Percentiles rank a stretch among this genome's conserved stretches.
These are phyloP conservation scores for Solanum medicagineum DNA, from an alignment of 257 asterid genomes.

Conservation along the genomic window DNA sequence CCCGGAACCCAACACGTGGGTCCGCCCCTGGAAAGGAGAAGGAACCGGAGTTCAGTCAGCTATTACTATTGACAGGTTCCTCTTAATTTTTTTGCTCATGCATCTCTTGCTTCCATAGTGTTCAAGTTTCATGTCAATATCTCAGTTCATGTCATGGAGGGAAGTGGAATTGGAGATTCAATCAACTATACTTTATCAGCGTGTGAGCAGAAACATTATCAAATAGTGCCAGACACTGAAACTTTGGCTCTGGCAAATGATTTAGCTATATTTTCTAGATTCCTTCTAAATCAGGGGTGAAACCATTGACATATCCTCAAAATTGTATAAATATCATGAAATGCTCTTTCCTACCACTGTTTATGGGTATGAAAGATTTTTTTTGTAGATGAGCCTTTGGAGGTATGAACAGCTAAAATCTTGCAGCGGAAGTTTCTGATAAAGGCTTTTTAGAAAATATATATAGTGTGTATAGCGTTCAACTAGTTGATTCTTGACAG, in stretches of 20 bases:
- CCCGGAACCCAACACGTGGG: too few species aligned
- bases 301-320: neutral
- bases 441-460: neutral
- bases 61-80: neutral
- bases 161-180: neutral
- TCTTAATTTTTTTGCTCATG: neutral
- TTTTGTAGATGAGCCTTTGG: neutral
- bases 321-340: neutral
- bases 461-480: neutral
- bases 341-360: neutral
- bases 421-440: neutral
- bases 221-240: neutral
- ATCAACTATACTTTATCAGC: neutral
- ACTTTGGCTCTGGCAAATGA: neutral
- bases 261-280: too few species aligned
- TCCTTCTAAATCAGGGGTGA: too few species aligned
- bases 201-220: neutral
- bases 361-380: neutral
- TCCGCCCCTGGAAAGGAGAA: neutral
- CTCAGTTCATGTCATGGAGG: too few species aligned
- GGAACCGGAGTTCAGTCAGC: neutral
- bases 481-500: neutral
- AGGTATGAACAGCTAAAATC: neutral
- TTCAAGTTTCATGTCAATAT: neutral
- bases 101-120: neutral